Evolutionary conservation across 106 monocot species (phyloP).

Genomic region (Platanthera guangdongensis): DNA sequence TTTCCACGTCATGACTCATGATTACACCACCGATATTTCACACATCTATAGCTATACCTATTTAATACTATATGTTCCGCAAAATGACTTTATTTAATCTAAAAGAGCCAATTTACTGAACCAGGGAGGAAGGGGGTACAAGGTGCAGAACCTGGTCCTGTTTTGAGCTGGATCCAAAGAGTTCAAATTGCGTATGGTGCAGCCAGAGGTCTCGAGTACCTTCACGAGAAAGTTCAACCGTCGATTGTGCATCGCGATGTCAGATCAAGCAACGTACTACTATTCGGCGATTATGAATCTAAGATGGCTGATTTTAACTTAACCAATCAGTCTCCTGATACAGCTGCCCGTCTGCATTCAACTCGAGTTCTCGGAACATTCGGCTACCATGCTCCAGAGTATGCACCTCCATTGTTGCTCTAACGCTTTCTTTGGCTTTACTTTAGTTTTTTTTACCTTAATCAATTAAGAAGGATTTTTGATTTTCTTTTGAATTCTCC

Average conservation of each 20-base stretch:
- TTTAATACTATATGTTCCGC: not conserved
- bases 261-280: slow-evolving; percentile 53
- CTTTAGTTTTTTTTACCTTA: not conserved
- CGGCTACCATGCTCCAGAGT: slow-evolving; percentile 63
- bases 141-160: slow-evolving; percentile 54
- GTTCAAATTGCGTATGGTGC: slow-evolving; percentile 53
- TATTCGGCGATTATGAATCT: slow-evolving; percentile 47
- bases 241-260: slow-evolving; percentile 52
- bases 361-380: slow-evolving; percentile 62
- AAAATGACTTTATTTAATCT: not conserved
- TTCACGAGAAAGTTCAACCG: slow-evolving; percentile 54
- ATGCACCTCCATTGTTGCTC: not conserved
- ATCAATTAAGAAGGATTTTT: not conserved
- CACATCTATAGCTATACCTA: not conserved
- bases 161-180: slow-evolving; percentile 51
- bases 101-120: not conserved
- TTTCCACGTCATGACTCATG: not conserved
- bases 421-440: not conserved
- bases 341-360: slow-evolving; percentile 62
- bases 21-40: not conserved
- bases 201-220: slow-evolving; percentile 52
- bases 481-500: not conserved
- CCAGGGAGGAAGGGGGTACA: slow-evolving; percentile 54
- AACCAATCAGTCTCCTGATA: slow-evolving; percentile 59
- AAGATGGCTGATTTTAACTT: slow-evolving; percentile 61